Evolutionary conservation across 2,329 filamentous ascomycete species (phyloP), one percentile per base, ranked within the genome.

Genomic region (Hypomyces rosellus): DNA sequence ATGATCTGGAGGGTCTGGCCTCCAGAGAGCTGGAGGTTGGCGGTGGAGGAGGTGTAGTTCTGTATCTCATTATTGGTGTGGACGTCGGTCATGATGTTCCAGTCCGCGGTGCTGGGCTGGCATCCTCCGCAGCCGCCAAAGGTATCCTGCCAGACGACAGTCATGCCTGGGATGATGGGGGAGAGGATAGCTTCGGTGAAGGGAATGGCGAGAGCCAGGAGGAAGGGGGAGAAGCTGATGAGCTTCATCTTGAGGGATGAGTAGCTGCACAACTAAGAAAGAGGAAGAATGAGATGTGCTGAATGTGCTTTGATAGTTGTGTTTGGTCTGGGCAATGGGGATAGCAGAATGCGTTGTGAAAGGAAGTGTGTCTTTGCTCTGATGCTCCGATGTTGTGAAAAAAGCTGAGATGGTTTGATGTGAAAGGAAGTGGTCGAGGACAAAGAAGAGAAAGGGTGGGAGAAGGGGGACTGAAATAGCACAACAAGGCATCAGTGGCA

Each of bases 1-100:
- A 78, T 69, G 48, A 80, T 66, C 61, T 79, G 76, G 12, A 80
- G 63, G 0, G 76, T 78, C n/a, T 65, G 55, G 38, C 73, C 75
- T 11, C 76, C 76, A 7, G 72, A 75, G 43, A 75, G 67, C 59
- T 80, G 76, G 15, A 76, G 64, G 63, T 79, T 77, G 51, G 61
- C 55, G 49, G 63, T 65, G 44, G 68, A 71, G 4, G 63, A 59
- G 36, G 69, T 69, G 65, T 80, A 80, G 4, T 64, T 64, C 62
- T 80, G 69, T 44, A 69, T 60, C 62, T 80, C 76, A 57, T 69
- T 66, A 66, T 80, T 79, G 59, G 71, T 68, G 52, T 69, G 61
- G n/a, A 74, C 56, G 61, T 73, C 61, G 15, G 66, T 62, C 34
- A 69, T 67, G 49, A 74, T 67, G 61, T 74, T 73, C 76, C 76